A percentile compares a stretch with the other conserved stretches of the same genome.
These are phyloP conservation scores for Prorocentrum cordatum DNA, from an alignment of 169 alveolate species.

Conservation along the genomic window DNA sequence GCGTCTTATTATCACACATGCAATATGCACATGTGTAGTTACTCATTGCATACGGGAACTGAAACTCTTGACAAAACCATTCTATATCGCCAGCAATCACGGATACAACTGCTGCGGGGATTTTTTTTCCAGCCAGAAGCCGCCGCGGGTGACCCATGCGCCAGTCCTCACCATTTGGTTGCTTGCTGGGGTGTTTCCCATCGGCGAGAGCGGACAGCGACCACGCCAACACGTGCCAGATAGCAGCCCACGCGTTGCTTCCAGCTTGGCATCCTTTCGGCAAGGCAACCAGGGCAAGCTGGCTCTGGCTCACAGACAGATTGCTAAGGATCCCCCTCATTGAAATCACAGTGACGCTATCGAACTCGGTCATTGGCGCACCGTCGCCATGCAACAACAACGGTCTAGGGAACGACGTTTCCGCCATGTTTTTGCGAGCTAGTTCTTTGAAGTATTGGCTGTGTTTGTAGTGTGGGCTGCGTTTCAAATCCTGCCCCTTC, in stretches of 20 bases:
- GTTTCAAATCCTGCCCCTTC: background rate
- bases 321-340: background rate
- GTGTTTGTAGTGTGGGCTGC: background rate
- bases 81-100: background rate
- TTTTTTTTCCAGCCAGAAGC: background rate
- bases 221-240: background rate
- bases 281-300: background rate
- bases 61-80: background rate
- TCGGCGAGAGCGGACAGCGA: background rate
- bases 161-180: too few relatives aligned
- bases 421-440: background rate
- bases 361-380: background rate
- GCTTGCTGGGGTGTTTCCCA: too few relatives aligned
- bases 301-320: background rate
- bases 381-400: slow-evolving; percentile 14
- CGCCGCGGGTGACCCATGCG: too few relatives aligned
- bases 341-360: background rate
- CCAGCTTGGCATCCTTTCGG: background rate
- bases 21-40: background rate
- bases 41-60: background rate
- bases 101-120: background rate
- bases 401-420: background rate
- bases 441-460: background rate
- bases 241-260: background rate
- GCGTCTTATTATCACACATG: background rate